Evolutionary conservation across 345 rosid genomes (phyloP).

Genomic region (Lepidium sativum): DNA sequence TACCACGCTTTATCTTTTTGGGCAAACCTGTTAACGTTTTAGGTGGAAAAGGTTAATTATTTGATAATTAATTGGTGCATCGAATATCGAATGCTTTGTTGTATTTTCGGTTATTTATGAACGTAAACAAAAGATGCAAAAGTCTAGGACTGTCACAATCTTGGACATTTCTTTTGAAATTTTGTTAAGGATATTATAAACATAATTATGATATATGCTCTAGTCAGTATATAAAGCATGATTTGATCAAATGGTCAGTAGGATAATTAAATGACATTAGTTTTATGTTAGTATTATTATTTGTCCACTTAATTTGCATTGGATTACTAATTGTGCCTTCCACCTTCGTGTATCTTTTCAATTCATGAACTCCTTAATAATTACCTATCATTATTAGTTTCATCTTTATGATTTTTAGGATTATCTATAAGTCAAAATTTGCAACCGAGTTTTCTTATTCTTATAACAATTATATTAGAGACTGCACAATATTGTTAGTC

Average conservation of each 20-base stretch:
- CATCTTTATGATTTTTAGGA: not conserved
- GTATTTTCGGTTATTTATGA: slow-evolving; percentile 10
- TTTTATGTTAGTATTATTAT: not conserved
- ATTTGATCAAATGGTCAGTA: slow-evolving; percentile 6
- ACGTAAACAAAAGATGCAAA: slow-evolving; percentile 7
- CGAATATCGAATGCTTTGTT: not conserved
- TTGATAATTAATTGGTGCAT: not conserved
- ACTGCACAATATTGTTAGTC: too few relatives aligned
- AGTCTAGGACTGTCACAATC: slow-evolving; percentile 16
- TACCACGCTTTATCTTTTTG: too few relatives aligned
- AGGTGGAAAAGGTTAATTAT: not conserved
- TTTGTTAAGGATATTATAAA: not conserved
- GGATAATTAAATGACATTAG: not conserved
- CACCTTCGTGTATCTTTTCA: slow-evolving; percentile 9
- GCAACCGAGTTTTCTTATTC: not conserved
- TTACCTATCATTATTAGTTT: slow-evolving; percentile 6
- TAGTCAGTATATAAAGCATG: slow-evolving; percentile 18
- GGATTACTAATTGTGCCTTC: slow-evolving; percentile 18
- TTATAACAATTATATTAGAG: too few relatives aligned
- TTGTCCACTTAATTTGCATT: slow-evolving; percentile 3
- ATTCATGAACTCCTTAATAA: not conserved
- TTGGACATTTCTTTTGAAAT: slow-evolving; percentile 20
- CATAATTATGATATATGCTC: slow-evolving; percentile 24
- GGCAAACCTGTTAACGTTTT: too few relatives aligned
- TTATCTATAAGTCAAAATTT: not conserved